Conservation (phyloP, 2,329 filamentous ascomycete genomes). For the Claviceps fusiformis region DNA sequence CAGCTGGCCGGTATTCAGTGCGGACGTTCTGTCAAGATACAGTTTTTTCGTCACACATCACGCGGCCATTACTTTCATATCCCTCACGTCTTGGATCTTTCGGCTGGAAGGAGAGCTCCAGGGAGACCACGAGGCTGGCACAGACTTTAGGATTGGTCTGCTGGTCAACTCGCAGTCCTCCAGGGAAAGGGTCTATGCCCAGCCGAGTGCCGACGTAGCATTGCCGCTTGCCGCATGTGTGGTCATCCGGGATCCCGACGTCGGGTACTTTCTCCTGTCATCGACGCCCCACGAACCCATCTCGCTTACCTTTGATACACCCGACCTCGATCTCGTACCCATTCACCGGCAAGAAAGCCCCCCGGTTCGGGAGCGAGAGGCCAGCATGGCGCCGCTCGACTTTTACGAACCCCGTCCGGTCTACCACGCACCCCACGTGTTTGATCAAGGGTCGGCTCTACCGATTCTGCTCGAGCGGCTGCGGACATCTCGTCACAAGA, state of each 20-base stretch:
- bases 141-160: slow-evolving; percentile 47
- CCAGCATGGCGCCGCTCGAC: slow-evolving; percentile 31
- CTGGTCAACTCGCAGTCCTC: slow-evolving; percentile 45
- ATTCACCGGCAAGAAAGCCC: slow-evolving; percentile 27
- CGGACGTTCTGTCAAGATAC: slow-evolving; percentile 48
- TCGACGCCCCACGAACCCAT: slow-evolving; percentile 44
- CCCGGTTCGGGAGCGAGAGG: slow-evolving; percentile 27
- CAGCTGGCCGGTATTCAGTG: slow-evolving; percentile 50
- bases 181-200: slow-evolving; percentile 44
- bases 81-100: slow-evolving; percentile 49
- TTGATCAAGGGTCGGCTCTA: slow-evolving; percentile 43
- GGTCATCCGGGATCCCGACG: slow-evolving; percentile 44
- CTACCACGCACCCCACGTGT: slow-evolving; percentile 48
- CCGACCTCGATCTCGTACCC: slow-evolving; percentile 36
- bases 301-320: slow-evolving; percentile 44
- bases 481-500: slow-evolving; percentile 46
- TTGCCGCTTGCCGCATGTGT: slow-evolving; percentile 40
- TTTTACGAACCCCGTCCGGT: slow-evolving; percentile 51
- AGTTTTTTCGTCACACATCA: slow-evolving; percentile 50
- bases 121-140: slow-evolving; percentile 41
- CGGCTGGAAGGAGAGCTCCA: slow-evolving; percentile 47
- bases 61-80: slow-evolving; percentile 45
- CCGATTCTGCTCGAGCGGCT: slow-evolving; percentile 41
- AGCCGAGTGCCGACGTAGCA: slow-evolving; percentile 30
- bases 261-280: slow-evolving; percentile 50